Conservation (phyloP, 2,329 filamentous ascomycete species). For the Pezicula radicicola region DNA sequence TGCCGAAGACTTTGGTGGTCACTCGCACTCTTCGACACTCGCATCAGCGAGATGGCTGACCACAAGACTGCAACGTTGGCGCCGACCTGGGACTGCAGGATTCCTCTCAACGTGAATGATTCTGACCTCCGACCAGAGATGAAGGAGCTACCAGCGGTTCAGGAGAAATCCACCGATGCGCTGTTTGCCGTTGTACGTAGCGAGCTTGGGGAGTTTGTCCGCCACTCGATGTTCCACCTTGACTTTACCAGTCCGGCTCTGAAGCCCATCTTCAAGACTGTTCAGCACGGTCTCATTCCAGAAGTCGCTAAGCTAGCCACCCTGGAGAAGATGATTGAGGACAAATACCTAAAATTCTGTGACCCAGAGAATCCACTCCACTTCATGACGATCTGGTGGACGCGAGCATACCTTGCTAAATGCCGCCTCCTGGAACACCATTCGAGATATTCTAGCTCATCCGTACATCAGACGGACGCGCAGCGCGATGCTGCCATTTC, state of each 20-base stretch:
- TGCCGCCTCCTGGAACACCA: conserved; percentile 25
- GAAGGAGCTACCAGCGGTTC: conserved; percentile 48
- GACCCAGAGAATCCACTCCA: conserved; percentile 37
- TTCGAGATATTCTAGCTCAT: conserved; percentile 15
- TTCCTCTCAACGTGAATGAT: conserved; percentile 61
- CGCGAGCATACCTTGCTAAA: conserved; percentile 21
- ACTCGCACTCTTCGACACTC: conserved; percentile 64
- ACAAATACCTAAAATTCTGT: conserved; percentile 39
- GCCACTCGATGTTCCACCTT: conserved; percentile 19
- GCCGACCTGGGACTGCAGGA: conserved; percentile 50
- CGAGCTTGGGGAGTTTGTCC: conserved; percentile 47
- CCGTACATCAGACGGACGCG: conserved; percentile 19
- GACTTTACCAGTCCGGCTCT: conserved; percentile 16
- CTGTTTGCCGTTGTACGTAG: conserved; percentile 55
- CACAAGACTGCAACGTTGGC: conserved; percentile 33
- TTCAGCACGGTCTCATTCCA: conserved; percentile 2
- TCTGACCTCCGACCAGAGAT: conserved; percentile 55
- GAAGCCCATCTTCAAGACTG: conserved; percentile 14
- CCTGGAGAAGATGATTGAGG: conserved; percentile 37
- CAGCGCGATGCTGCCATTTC: conserved; percentile 29
- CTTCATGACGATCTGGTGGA: conserved; percentile 25
- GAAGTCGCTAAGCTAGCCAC: conserved; percentile 12
- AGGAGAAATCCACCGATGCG: conserved; percentile 55
- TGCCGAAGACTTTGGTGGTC: conserved; percentile 74
- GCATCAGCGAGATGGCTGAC: conserved; percentile 64